Conservation (phyloP, 306 rosid species). For the Cucumis sativus region DNA sequence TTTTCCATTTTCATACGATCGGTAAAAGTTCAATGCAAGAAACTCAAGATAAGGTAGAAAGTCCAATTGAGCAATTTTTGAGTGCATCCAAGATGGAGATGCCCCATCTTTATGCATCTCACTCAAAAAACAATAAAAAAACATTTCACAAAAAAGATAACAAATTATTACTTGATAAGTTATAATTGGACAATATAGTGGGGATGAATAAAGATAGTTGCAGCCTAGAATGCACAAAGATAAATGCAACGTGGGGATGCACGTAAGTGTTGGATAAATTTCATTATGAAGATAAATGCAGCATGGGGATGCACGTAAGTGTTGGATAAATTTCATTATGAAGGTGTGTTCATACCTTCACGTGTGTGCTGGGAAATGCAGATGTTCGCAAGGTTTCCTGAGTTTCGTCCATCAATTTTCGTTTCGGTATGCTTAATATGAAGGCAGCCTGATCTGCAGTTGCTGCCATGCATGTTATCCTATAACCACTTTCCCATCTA, state of each 20-base stretch:
- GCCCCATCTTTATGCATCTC: too few species aligned
- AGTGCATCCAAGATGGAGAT: too few species aligned
- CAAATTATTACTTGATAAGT: too few species aligned
- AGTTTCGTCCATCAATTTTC: conserved; percentile 74
- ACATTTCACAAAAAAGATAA: too few species aligned
- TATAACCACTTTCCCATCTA: conserved; percentile 77
- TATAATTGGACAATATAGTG: too few species aligned
- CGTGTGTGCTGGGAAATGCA: conserved; percentile 94
- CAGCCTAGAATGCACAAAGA: too few species aligned
- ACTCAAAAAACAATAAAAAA: too few species aligned
- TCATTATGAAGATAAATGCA: background rate
- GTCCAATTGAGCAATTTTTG: background rate
- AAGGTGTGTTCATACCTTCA: conserved; percentile 46
- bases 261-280: background rate
- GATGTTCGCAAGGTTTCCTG: conserved; percentile 88
- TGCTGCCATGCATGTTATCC: conserved; percentile 94
- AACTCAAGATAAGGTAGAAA: background rate
- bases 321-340: background rate
- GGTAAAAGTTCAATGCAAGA: background rate
- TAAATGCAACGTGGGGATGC: too few species aligned
- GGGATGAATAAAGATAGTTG: too few species aligned
- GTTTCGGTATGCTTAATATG: conserved; percentile 83
- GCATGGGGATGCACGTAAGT: too few species aligned
- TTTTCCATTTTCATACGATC: background rate
- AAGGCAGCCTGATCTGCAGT: conserved; percentile 90